These are phyloP conservation scores for Cyberlindnera japonica DNA, from an alignment of 805 yeast species.

Conservation along the genomic window DNA sequence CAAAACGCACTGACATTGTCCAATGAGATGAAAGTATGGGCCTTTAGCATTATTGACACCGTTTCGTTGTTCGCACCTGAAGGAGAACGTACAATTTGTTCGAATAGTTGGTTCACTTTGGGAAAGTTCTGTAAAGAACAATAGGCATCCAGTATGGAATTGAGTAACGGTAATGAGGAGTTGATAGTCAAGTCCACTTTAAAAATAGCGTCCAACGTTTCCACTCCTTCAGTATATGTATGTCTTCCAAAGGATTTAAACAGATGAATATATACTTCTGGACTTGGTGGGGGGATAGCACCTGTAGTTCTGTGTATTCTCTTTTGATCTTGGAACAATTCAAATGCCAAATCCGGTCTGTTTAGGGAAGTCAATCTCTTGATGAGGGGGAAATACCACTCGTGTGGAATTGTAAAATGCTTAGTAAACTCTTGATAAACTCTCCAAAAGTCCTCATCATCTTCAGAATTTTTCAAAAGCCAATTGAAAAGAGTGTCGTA, in stretches of 20 bases:
- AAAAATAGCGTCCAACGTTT: constrained; percentile 56
- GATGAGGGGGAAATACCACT: constrained; percentile 56
- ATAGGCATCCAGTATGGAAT: constrained; percentile 62
- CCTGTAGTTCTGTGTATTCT: constrained; percentile 51
- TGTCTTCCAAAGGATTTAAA: constrained; percentile 58
- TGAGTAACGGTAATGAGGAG: constrained; percentile 55
- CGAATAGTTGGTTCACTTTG: constrained; percentile 56
- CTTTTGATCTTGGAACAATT: constrained; percentile 58
- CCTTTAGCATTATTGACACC: constrained; percentile 61
- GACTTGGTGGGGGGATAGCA: constrained; percentile 42
- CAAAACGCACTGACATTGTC: constrained; percentile 59
- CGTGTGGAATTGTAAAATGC: constrained; percentile 54
- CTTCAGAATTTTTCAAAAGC: constrained; percentile 35
- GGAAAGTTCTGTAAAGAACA: constrained; percentile 52
- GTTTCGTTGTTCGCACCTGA: constrained; percentile 55
- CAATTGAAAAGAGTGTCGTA: constrained; percentile 42
- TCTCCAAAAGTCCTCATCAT: constrained; percentile 47
- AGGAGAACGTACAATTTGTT: constrained; percentile 54
- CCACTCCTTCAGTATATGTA: constrained; percentile 61
- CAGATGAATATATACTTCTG: constrained; percentile 56
- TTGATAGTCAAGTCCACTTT: constrained; percentile 58
- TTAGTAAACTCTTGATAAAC: constrained; percentile 54
- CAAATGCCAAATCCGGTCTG: constrained; percentile 59
- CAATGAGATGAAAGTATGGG: constrained; percentile 50
- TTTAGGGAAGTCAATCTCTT: constrained; percentile 48